Evolutionary conservation across 148 eudicot genomes (phyloP), one percentile per base, ranked within the genome.

Genomic region (Persicaria tinctoria): DNA sequence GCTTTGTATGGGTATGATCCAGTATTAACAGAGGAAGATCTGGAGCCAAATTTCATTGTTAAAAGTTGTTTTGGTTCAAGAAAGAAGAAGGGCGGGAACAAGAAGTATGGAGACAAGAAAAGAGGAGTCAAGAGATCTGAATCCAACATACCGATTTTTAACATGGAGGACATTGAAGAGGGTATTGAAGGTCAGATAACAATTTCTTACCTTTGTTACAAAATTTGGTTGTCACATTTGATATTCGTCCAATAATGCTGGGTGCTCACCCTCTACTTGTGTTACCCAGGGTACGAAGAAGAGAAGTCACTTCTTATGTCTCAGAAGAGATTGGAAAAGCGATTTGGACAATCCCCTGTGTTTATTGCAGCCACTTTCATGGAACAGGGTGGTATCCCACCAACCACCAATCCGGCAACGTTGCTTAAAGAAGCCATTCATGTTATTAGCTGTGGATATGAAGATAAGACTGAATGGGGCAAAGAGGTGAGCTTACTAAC

Each of bases 291-390:
- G 73, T 93, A 93, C 62, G 97, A 93, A 2, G 98, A 93, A 32
- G 98, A 93, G 79, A 90, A 87, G 79, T 90, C 96, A 74, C 88
- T 93, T 72, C 90, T 93, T 50, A 84, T 93, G 90, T 93, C 98
- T 78, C 98, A 93, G 68, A 93, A 87, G 87, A 89, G 93, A 83
- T 85, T 93, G 68, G 98, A 93, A 82, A 93, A 93, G 84, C 87
- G 98, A 53, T 93, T 93, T 82, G 98, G 96, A 81, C 98, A 93
- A 81, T 93, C 98, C 49, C 89, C 98, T 0, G 98, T 93, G 69
- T 90, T 93, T 76, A 86, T 93, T 80, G 90, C 98, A 73, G 95
- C 97, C 56, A 92, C 97, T 45, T 90, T 92, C 78, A 92, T 93
- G 96, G 97, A 93, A 79, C 79, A 70, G 76, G 97, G 97, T 1